A percentile compares a stretch with the other conserved stretches of the same genome.
phyloP scores from a whole-genome alignment of 2,329 filamentous ascomycete genomes.

The Neocucurbitaria cava region DNA sequence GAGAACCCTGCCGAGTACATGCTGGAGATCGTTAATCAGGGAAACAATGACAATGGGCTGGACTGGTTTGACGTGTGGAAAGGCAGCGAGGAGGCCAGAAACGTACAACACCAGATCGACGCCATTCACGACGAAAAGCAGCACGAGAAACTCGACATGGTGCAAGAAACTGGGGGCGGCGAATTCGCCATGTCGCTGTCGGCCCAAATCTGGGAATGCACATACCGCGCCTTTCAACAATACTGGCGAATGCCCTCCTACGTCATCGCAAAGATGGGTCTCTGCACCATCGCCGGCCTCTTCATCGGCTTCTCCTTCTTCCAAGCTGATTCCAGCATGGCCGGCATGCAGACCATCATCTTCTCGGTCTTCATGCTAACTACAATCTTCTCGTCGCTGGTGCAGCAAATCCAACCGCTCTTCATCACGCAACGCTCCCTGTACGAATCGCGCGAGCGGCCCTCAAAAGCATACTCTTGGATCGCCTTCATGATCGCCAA shows the following conservation, averaged over 20 bases:
- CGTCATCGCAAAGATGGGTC: conserved; percentile 44
- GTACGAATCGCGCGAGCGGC: conserved; percentile 66
- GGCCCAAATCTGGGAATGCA: conserved; percentile 45
- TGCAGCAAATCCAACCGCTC: conserved; percentile 65
- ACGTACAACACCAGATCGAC: conserved; percentile 49
- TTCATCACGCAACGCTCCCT: conserved; percentile 66
- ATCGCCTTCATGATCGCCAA: conserved; percentile 75
- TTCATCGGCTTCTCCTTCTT: conserved; percentile 54
- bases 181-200: conserved; percentile 55
- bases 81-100: conserved; percentile 21
- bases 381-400: conserved; percentile 54
- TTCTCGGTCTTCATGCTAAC: conserved; percentile 61
- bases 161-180: conserved; percentile 43
- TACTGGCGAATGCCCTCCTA: conserved; percentile 56
- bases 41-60: conserved; percentile 34
- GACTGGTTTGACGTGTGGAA: conserved; percentile 55
- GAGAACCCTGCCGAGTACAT: conserved; percentile 82
- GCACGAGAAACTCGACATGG: conserved; percentile 32
- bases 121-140: conserved; percentile 47
- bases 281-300: conserved; percentile 35
- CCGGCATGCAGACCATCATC: conserved; percentile 55
- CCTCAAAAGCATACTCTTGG: conserved; percentile 78
- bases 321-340: conserved; percentile 43
- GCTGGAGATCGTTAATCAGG: conserved; percentile 59
- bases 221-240: conserved; percentile 53